Percentiles rank a stretch among this genome's conserved stretches.
Conservation (phyloP, 768 basidiomycete species). For the Dioszegia aurantiaca region DNA sequence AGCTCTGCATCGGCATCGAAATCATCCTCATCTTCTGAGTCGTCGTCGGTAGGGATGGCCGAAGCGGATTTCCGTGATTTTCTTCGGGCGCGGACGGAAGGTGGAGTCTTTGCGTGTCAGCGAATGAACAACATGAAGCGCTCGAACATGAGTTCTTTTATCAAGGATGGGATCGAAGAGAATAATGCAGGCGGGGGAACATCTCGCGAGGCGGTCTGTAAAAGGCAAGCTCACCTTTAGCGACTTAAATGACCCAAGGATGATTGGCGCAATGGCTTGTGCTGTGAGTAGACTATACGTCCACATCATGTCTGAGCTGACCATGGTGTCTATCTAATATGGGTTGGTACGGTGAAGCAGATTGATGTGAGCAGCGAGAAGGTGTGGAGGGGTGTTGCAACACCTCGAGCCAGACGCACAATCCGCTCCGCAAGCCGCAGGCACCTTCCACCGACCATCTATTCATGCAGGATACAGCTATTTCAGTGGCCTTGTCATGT, state of each 20-base stretch:
- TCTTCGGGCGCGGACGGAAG: constrained; percentile 15
- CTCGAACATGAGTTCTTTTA: too few species aligned
- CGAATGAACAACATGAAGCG: neutral
- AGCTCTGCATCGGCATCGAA: constrained; percentile 60
- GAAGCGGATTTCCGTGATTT: constrained; percentile 14
- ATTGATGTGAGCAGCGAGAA: too few species aligned
- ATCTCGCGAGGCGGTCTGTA: too few species aligned
- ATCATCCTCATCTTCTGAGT: constrained; percentile 29
- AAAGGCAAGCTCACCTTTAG: constrained; percentile 44
- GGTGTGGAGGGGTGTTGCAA: too few species aligned
- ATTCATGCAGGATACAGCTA: too few species aligned
- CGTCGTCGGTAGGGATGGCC: constrained; percentile 10
- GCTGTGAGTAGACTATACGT: constrained; percentile 34
- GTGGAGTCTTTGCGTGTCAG: constrained; percentile 26
- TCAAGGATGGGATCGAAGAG: too few species aligned
- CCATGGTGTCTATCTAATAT: neutral
- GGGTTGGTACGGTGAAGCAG: too few species aligned
- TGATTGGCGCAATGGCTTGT: constrained; percentile 47
- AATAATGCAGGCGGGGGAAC: too few species aligned
- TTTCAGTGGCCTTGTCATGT: too few species aligned
- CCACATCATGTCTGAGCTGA: constrained; percentile 17
- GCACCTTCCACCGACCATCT: too few species aligned
- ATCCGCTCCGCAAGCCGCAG: too few species aligned
- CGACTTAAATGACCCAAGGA: constrained; percentile 49
- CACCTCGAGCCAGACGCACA: too few species aligned